A percentile compares a stretch with the other conserved stretches of the same genome.
Evolutionary conservation across 2,329 filamentous ascomycete species (phyloP).

Genomic region (Fusarium fujikuroi): DNA sequence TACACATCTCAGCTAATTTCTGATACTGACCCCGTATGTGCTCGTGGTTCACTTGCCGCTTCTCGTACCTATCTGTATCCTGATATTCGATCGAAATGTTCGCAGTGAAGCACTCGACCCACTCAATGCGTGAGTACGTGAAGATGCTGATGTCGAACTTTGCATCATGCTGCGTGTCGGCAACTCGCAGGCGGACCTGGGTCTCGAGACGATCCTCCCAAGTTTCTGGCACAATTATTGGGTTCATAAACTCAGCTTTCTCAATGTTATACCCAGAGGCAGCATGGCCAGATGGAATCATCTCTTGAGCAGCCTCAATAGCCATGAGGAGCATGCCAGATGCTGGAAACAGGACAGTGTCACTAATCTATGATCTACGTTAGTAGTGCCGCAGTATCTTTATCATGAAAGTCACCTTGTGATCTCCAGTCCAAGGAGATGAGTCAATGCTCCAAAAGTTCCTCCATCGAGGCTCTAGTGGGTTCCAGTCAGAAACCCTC

Average conservation of each 20-base stretch:
- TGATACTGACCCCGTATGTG: background rate
- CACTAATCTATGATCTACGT: background rate
- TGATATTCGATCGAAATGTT: background rate
- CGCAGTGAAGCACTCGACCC: background rate
- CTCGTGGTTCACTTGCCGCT: background rate
- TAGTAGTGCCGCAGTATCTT: rapidly evolving
- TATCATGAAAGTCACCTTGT: conserved; percentile 33
- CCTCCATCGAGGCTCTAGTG: conserved; percentile 43
- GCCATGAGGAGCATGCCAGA: conserved; percentile 59
- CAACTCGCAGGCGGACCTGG: background rate
- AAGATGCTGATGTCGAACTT: background rate
- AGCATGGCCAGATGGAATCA: background rate
- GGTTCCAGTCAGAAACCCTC: conserved; percentile 32
- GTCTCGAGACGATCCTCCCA: conserved; percentile 14
- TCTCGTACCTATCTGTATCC: background rate
- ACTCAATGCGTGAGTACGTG: background rate
- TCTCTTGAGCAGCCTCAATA: conserved; percentile 49
- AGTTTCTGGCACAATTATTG: background rate
- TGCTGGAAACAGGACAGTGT: conserved; percentile 11
- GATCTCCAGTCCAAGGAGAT: conserved; percentile 53
- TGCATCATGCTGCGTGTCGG: rapidly evolving
- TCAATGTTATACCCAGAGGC: background rate
- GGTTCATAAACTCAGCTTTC: background rate
- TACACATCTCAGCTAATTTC: background rate
- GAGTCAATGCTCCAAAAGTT: conserved; percentile 38